A percentile compares a stretch with the other conserved stretches of the same genome.
phyloP scores from a whole-genome alignment of 257 asterid genomes.

The Primulina eburnea region DNA sequence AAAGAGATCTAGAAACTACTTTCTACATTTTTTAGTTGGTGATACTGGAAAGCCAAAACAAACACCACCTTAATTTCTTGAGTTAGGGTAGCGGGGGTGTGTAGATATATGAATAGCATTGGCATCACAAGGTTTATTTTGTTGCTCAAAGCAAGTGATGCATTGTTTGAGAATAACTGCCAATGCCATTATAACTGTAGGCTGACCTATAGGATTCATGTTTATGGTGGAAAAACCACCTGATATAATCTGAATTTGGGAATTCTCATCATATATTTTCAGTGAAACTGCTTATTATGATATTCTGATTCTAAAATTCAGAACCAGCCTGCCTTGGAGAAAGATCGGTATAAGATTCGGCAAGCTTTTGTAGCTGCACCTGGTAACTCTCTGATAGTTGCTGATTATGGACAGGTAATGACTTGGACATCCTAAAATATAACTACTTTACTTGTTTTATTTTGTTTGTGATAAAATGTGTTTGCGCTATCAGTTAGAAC shows the following conservation, averaged over 20 bases:
- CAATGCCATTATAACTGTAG: neutral
- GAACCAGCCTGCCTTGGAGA: slow-evolving; percentile 99
- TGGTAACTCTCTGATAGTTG: slow-evolving; percentile 54
- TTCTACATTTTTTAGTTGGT: neutral
- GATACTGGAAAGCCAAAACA: neutral
- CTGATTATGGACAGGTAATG: slow-evolving; percentile 55
- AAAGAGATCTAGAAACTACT: neutral
- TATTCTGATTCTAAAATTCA: slow-evolving; percentile 31
- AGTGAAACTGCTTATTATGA: slow-evolving; percentile 6
- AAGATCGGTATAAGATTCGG: slow-evolving; percentile 73
- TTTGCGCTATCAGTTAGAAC: slow-evolving; percentile 42
- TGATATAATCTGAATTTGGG: neutral
- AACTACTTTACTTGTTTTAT: slow-evolving; percentile 7
- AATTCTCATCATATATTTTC: neutral
- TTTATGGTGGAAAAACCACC: slow-evolving; percentile 7
- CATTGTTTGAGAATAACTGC: slow-evolving; percentile 1
- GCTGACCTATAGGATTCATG: neutral
- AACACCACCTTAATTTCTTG: neutral
- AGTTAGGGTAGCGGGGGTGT: neutral
- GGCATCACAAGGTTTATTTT: slow-evolving; percentile 17
- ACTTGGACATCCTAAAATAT: neutral
- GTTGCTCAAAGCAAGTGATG: slow-evolving; percentile 8
- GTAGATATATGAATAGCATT: neutral
- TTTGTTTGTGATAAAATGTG: neutral
- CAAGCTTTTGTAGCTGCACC: slow-evolving; percentile 50